A percentile compares a stretch with the other conserved stretches of the same genome.
These are phyloP conservation scores for Chrysanthemum seticuspe DNA, from an alignment of 129 eudicot species.

Conservation along the genomic window DNA sequence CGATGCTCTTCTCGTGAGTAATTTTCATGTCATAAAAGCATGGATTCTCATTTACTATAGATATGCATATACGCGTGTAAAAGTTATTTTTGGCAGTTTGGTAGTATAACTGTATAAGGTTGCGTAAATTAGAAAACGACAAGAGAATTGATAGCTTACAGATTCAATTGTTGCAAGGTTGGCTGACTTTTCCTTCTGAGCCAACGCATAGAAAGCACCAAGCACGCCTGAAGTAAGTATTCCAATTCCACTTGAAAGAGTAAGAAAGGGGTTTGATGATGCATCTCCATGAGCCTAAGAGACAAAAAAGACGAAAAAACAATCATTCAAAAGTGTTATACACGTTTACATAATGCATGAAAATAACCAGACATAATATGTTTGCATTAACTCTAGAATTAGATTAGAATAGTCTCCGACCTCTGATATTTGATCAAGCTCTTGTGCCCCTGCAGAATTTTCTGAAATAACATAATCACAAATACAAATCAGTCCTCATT, in stretches of 20 bases:
- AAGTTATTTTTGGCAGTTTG: neutral
- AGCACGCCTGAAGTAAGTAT: conserved; percentile 70
- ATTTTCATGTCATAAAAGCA: neutral
- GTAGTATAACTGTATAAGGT: neutral
- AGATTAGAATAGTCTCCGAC: conserved; percentile 34
- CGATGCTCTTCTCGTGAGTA: conserved; percentile 8
- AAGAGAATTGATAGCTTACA: conserved; percentile 45
- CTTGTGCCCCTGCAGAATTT: conserved; percentile 35
- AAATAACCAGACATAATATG: neutral
- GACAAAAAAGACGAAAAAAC: neutral
- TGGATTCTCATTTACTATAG: neutral
- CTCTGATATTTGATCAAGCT: conserved; percentile 53
- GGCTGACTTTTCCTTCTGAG: conserved; percentile 68
- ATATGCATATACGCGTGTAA: neutral
- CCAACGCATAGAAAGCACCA: conserved; percentile 75
- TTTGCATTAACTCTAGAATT: conserved; percentile 4
- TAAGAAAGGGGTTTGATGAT: conserved; percentile 58
- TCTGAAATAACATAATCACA: conserved; percentile 46
- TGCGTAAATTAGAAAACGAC: neutral
- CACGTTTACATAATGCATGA: neutral
- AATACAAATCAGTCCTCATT: conserved; percentile 11
- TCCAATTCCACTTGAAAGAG: conserved; percentile 72
- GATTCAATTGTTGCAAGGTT: conserved; percentile 60
- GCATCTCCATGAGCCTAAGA: conserved; percentile 52
- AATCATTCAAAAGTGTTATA: conserved; percentile 21